Evolutionary conservation across 306 rosid genomes (phyloP).

Genomic region (Senna siamea): DNA sequence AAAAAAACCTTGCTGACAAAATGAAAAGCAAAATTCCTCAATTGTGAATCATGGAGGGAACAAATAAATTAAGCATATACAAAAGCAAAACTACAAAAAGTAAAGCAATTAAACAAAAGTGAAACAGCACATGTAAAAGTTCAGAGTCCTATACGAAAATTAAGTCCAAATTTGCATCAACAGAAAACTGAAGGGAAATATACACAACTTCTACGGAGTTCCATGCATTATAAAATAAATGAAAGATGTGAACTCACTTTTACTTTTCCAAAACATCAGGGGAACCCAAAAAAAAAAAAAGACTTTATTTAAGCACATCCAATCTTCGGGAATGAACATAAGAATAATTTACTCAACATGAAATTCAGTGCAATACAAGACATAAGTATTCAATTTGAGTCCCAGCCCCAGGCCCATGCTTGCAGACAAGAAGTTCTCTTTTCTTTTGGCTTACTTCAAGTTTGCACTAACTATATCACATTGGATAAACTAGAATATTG

Average conservation of each 20-base stretch:
- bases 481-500: background rate
- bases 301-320: background rate
- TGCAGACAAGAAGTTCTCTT: background rate
- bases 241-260: constrained; percentile 9
- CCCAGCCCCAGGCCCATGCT: background rate
- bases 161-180: constrained; percentile 9
- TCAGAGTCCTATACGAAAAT: no score
- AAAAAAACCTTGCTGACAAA: no score
- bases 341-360: background rate
- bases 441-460: background rate
- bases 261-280: background rate
- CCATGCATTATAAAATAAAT: background rate
- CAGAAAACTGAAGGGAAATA: background rate
- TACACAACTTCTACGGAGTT: background rate
- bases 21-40: no score
- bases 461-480: background rate
- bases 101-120: no score
- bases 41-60: no score
- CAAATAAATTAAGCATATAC: no score
- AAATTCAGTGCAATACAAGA: background rate
- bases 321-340: background rate
- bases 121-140: no score
- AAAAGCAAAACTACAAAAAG: no score
- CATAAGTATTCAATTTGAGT: constrained; percentile 1
- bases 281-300: background rate